phyloP scores from a whole-genome alignment of 768 basidiomycete genomes.

The Rhodocollybia butyracea region DNA sequence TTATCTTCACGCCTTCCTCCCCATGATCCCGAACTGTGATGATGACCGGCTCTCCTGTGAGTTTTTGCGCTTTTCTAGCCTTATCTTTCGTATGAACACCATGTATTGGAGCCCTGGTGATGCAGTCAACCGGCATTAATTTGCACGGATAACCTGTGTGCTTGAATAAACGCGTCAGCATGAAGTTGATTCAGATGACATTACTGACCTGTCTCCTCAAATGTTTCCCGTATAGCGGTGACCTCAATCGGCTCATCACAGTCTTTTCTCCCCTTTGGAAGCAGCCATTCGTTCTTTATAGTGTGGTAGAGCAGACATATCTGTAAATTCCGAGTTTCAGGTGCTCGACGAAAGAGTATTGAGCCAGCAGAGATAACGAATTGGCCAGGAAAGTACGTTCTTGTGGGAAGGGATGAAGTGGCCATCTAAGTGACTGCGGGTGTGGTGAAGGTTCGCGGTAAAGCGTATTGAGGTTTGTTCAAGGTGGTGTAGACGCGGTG shows the following conservation, averaged over 20 bases:
- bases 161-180: not conserved
- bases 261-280: conserved; percentile 66
- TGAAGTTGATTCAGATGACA: not conserved
- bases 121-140: conserved; percentile 45
- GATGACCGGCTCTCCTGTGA: conserved; percentile 31
- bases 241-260: conserved; percentile 45
- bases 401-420: conserved; percentile 4
- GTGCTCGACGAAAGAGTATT: conserved; percentile 31
- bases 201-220: conserved; percentile 50
- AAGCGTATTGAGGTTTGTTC: not conserved
- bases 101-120: conserved; percentile 51
- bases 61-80: conserved; percentile 2
- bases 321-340: conserved; percentile 20
- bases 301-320: conserved; percentile 37
- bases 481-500: not conserved
- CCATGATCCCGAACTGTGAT: conserved; percentile 25
- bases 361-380: conserved; percentile 42
- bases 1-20: conserved; percentile 36
- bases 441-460: not conserved
- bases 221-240: conserved; percentile 59
- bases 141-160: conserved; percentile 41
- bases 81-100: conserved; percentile 34
- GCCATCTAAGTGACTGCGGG: not conserved
- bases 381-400: conserved; percentile 24
- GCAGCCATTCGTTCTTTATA: conserved; percentile 30